Evolutionary conservation across 257 asterid species (phyloP).

Genomic region (Striga asiatica): DNA sequence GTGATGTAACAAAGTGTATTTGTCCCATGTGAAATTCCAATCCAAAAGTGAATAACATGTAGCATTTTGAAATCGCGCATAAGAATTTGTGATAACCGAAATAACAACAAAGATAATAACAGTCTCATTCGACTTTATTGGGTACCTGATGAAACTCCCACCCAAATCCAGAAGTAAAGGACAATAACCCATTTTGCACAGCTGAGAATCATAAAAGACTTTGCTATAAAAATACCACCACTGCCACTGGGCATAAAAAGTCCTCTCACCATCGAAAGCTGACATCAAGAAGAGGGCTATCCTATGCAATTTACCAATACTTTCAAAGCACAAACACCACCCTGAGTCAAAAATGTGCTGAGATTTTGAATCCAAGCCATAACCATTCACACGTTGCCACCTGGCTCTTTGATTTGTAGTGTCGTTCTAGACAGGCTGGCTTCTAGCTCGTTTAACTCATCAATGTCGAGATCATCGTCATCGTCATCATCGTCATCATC

Average conservation of each 20-base stretch:
- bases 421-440: slow-evolving; percentile 71
- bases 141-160: background rate
- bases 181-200: slow-evolving; percentile 2
- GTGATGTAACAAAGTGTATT: too few species aligned
- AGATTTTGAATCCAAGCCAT: slow-evolving; percentile 1
- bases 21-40: too few species aligned
- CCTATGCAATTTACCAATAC: slow-evolving; percentile 10
- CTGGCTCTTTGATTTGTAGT: slow-evolving; percentile 52
- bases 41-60: too few species aligned
- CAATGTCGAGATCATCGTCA: slow-evolving; percentile 74
- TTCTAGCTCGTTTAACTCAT: slow-evolving; percentile 79
- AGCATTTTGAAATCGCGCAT: too few species aligned
- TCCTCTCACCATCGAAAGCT: background rate
- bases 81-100: too few species aligned
- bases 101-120: background rate
- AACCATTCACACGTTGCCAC: slow-evolving; percentile 21
- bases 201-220: slow-evolving; percentile 1
- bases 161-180: slow-evolving; percentile 10
- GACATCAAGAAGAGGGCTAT: slow-evolving; percentile 11
- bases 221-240: too few species aligned
- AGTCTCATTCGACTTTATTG: slow-evolving; percentile 6
- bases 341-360: slow-evolving; percentile 17
- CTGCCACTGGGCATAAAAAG: slow-evolving; percentile 1
- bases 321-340: slow-evolving; percentile 5
- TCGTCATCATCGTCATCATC: slow-evolving; percentile 37